Percentiles rank a stretch among this genome's conserved stretches.
Evolutionary conservation across 352 stramenopile species (phyloP).

Genomic region (Globisporangium spiculum): DNA sequence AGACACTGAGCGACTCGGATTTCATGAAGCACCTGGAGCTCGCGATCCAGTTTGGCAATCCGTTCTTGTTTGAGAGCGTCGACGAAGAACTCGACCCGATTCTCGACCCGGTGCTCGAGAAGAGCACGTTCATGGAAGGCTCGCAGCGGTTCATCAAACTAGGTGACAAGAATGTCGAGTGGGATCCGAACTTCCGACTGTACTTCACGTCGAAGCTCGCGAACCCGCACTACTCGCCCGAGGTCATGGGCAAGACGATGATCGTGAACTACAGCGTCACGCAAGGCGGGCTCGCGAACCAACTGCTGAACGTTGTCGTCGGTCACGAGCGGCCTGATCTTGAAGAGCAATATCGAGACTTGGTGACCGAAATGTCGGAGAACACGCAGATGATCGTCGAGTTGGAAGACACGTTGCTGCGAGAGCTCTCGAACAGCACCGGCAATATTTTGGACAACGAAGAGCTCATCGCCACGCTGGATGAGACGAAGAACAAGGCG

Average conservation of each 20-base stretch:
- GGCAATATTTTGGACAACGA: conserved; percentile 95
- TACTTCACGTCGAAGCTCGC: conserved; percentile 95
- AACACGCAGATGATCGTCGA: conserved; percentile 92
- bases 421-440: conserved; percentile 86
- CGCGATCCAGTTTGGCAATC: conserved; percentile 94
- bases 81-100: conserved; percentile 95
- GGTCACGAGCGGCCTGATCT: conserved; percentile 91
- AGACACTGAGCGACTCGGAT: conserved; percentile 91
- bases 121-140: conserved; percentile 91
- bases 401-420: conserved; percentile 91
- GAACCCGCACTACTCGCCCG: conserved; percentile 93
- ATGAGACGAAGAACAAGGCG: conserved; percentile 94
- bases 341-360: conserved; percentile 90
- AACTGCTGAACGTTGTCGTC: conserved; percentile 94
- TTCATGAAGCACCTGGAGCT: conserved; percentile 96
- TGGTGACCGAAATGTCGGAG: conserved; percentile 92
- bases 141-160: conserved; percentile 90
- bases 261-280: conserved; percentile 97
- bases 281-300: conserved; percentile 89
- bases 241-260: conserved; percentile 96
- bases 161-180: conserved; percentile 94
- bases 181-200: conserved; percentile 91
- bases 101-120: conserved; percentile 92
- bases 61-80: conserved; percentile 94
- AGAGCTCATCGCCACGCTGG: conserved; percentile 92